Percentiles rank a stretch among this genome's conserved stretches.
These are phyloP conservation scores for Powellomyces hirtus DNA, from an alignment of 192 early-diverging fungal genomes.

Conservation along the genomic window DNA sequence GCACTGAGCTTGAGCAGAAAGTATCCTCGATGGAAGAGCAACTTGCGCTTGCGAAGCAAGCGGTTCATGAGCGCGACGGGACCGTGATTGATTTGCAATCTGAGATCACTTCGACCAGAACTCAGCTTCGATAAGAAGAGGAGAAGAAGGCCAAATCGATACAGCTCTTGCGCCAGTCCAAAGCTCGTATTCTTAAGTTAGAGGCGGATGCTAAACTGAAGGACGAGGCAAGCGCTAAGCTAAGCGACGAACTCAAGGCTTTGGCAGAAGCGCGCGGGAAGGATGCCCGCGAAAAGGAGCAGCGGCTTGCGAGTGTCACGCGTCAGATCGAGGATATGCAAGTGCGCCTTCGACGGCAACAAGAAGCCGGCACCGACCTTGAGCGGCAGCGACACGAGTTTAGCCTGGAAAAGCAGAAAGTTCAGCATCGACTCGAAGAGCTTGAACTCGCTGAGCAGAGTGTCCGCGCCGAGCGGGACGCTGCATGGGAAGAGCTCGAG, in stretches of 20 bases:
- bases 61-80: constrained; percentile 30
- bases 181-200: constrained; percentile 52
- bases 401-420: constrained; percentile 1
- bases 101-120: not conserved
- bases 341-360: constrained; percentile 29
- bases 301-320: constrained; percentile 37
- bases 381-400: constrained; percentile 34
- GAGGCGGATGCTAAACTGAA: constrained; percentile 41
- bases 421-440: constrained; percentile 17
- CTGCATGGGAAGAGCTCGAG: constrained; percentile 17
- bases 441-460: constrained; percentile 9
- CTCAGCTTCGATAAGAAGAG: constrained; percentile 45
- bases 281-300: constrained; percentile 38
- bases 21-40: constrained; percentile 26
- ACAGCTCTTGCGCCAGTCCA: constrained; percentile 54
- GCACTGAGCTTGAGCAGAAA: constrained; percentile 12
- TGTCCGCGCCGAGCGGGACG: constrained; percentile 15
- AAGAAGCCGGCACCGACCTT: constrained; percentile 27
- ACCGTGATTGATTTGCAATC: not conserved
- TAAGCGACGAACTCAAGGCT: constrained; percentile 29
- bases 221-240: constrained; percentile 28
- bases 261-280: constrained; percentile 9
- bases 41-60: constrained; percentile 35
- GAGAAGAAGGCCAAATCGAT: constrained; percentile 60
- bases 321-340: constrained; percentile 50